Percentiles rank a stretch among this genome's conserved stretches.
phyloP scores from a whole-genome alignment of 1,284 basidiomycete genomes.

The Phellopilus nigrolimitatus region DNA sequence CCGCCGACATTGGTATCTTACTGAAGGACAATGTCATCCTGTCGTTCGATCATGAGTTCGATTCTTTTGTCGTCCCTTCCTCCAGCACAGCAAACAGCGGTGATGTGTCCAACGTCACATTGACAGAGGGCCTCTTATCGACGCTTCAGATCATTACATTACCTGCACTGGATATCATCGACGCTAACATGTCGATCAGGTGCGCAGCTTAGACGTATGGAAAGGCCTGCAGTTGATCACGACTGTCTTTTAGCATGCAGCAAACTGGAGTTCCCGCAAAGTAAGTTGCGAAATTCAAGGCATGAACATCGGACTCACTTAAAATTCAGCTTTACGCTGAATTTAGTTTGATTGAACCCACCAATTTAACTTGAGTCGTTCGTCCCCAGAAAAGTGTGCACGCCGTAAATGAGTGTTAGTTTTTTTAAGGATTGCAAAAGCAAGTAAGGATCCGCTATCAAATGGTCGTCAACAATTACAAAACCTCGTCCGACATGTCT shows the following conservation, averaged over 20 bases:
- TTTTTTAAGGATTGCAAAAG: background rate
- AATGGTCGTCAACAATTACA: background rate
- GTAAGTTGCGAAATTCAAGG: conserved; percentile 5
- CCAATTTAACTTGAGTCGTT: too few relatives aligned
- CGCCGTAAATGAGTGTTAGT: too few relatives aligned
- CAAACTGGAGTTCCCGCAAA: conserved; percentile 13
- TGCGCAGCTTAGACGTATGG: conserved; percentile 23
- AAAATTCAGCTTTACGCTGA: conserved; percentile 3
- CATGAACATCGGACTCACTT: background rate
- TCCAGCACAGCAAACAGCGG: conserved; percentile 36
- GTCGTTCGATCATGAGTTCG: conserved; percentile 38
- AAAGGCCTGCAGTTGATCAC: background rate
- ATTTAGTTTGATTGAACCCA: background rate
- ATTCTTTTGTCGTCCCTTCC: conserved; percentile 32
- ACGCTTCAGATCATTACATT: conserved; percentile 35
- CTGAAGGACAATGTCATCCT: conserved; percentile 3
- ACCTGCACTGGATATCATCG: conserved; percentile 34
- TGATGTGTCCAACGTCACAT: conserved; percentile 33
- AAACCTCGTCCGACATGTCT: conserved; percentile 16
- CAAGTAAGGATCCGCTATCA: background rate
- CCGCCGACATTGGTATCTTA: conserved; percentile 6
- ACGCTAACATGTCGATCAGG: conserved; percentile 35
- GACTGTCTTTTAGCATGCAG: conserved; percentile 1
- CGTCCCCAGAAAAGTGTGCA: too few relatives aligned
- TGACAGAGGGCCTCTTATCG: conserved; percentile 33